Base-by-base conservation (phyloP, 148 eudicot species). In the Rhododendron mucronatum region DNA sequence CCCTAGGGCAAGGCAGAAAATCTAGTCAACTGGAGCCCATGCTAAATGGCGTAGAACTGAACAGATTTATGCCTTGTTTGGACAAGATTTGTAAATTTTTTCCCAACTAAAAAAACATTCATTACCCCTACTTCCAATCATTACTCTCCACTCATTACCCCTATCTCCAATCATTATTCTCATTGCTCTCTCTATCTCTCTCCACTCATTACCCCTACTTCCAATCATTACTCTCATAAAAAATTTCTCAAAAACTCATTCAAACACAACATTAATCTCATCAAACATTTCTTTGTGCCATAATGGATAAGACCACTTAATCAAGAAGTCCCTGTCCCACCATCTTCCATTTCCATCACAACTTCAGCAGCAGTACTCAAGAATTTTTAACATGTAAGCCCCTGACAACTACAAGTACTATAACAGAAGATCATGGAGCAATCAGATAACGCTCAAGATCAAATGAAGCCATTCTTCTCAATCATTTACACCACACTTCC, bases 1-100 rank as follows among this genome's bases (percentile, higher is more conserved):
- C 98, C 99, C 98, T 95, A 86, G 37, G 86, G 37, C 84, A 87
- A 84, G n/a, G 33, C 47, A 84, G 67, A 86, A 45, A 21, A 67
- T 55, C 73, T 81, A 87, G 81, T 86, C n/a, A 80, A 71, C 71
- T 45, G 85, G 1, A 23, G 35, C 50, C 33, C 69, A 69, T 16
- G 41, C 59, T 13, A 26, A 63, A 65, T 47, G 11, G 28, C 20
- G 26, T 35, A 55, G 23, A 81, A 81, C 48, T 18, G 45, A 55
- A 81, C 67, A 20, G 30, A 35, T 53, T 12, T 41, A 41, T 6
- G 45, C 45, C 45, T 41, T 5, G 45, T 41, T 41, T 41, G 45
- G 45, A 41, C 45, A 41, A 41, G 45, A 41, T 41, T 41, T 41
- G 45, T 0, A 41, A 0, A 0, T 41, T 41, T 41, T 41, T 41